Evolutionary conservation across 768 basidiomycete species (phyloP).

Genomic region (Termitomyces sp.): DNA sequence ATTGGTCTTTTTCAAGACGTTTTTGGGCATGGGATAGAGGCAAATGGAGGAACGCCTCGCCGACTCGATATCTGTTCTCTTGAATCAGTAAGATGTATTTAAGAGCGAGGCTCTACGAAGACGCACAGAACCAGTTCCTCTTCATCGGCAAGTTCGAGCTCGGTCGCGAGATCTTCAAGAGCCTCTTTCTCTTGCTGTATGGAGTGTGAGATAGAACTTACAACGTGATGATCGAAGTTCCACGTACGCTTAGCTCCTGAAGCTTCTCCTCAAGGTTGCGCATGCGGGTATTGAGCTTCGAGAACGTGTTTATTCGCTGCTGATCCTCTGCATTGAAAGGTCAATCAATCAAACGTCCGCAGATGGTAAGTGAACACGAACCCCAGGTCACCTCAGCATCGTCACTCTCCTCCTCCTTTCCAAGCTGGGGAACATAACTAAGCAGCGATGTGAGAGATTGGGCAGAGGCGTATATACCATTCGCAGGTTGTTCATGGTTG

Average conservation of each 20-base stretch:
- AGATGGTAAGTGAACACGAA: conserved; percentile 23
- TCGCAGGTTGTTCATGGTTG: conserved; percentile 46
- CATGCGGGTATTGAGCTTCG: conserved; percentile 83
- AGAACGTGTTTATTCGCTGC: conserved; percentile 88
- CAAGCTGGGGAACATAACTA: conserved; percentile 43
- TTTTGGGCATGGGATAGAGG: conserved; percentile 64
- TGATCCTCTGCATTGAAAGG: conserved; percentile 64
- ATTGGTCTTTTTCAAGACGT: conserved; percentile 70
- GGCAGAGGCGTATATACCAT: conserved; percentile 43
- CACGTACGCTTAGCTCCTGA: conserved; percentile 65
- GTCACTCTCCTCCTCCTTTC: conserved; percentile 74
- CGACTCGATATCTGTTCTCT: conserved; percentile 76
- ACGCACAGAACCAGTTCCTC: conserved; percentile 75
- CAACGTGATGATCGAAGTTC: not conserved
- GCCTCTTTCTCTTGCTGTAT: conserved; percentile 95
- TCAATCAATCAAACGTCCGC: not conserved
- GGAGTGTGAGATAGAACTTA: conserved; percentile 5
- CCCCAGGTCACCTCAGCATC: conserved; percentile 87
- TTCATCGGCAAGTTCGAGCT: conserved; percentile 88
- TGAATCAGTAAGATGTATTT: not conserved
- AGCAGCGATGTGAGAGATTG: conserved; percentile 6
- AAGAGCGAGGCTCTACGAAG: not conserved
- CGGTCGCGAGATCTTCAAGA: conserved; percentile 83
- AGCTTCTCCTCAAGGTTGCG: conserved; percentile 71
- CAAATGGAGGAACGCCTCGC: conserved; percentile 86